phyloP scores from a whole-genome alignment of 371 early-diverging fungal species.

The Actinomortierella wolfii region DNA sequence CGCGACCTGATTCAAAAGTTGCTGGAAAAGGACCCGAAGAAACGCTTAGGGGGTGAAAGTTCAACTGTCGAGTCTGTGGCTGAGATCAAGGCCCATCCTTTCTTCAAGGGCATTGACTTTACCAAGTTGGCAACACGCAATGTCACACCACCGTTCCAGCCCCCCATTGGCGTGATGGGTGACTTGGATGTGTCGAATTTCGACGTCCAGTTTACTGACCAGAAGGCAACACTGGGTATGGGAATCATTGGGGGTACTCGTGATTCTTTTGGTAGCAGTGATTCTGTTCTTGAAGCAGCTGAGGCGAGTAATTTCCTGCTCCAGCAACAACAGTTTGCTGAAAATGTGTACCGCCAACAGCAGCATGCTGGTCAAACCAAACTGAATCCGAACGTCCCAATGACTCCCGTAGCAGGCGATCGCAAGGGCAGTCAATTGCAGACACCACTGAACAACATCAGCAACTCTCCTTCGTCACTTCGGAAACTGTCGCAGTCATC shows the following conservation, averaged over 20 bases:
- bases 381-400: slow-evolving; percentile 12
- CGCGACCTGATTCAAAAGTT: slow-evolving; percentile 52
- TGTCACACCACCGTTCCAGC: slow-evolving; percentile 74
- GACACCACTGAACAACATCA: no score
- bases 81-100: slow-evolving; percentile 77
- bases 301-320: slow-evolving; percentile 22
- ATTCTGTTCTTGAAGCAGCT: slow-evolving; percentile 4
- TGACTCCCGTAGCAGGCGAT: no score
- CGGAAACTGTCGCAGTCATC: no score
- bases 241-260: no score
- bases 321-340: slow-evolving; percentile 40
- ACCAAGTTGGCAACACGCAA: slow-evolving; percentile 60
- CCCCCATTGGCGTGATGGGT: slow-evolving; percentile 49
- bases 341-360: slow-evolving; percentile 36
- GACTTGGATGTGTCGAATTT: slow-evolving; percentile 45
- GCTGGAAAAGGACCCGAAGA: slow-evolving; percentile 59
- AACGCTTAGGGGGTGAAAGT: slow-evolving; percentile 54
- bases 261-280: no score
- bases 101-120: slow-evolving; percentile 80
- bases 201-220: slow-evolving; percentile 43
- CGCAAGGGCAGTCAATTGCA: no score
- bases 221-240: slow-evolving; percentile 8
- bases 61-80: slow-evolving; percentile 51
- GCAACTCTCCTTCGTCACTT: no score
- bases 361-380: slow-evolving; percentile 22